Conservation (phyloP, 768 basidiomycete genomes). For the Sporobolomyces pararoseus region DNA sequence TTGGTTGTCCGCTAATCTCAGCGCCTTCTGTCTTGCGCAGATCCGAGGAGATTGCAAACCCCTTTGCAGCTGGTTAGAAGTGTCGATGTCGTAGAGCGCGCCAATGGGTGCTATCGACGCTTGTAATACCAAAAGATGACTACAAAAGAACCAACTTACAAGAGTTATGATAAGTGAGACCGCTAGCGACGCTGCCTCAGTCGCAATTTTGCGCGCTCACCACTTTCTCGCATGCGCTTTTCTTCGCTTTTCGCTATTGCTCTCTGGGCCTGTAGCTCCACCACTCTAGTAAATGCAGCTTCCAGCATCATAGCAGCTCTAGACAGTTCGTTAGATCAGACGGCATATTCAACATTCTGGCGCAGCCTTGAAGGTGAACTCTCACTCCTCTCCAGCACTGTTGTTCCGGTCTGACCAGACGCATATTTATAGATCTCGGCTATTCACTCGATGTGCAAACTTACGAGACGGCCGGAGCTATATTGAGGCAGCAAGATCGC, state of each 20-base stretch:
- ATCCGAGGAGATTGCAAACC: conserved; percentile 37
- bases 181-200: too few species aligned
- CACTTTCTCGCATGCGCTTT: too few species aligned
- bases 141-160: too few species aligned
- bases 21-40: background rate
- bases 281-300: background rate
- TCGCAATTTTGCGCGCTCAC: too few species aligned
- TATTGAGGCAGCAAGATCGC: conserved; percentile 59
- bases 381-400: background rate
- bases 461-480: conserved; percentile 59
- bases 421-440: conserved; percentile 61
- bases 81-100: background rate
- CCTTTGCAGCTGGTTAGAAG: conserved; percentile 16
- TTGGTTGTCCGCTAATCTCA: background rate
- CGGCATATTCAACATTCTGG: conserved; percentile 84
- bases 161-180: too few species aligned
- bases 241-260: background rate
- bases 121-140: background rate
- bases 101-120: too few species aligned
- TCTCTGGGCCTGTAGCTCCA: background rate
- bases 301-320: too few species aligned
- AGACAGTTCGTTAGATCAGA: conserved; percentile 44
- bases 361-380: conserved; percentile 66
- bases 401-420: background rate
- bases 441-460: conserved; percentile 80